A percentile compares a stretch with the other conserved stretches of the same genome.
Evolutionary conservation across 306 rosid species (phyloP).

Genomic region (Mimosa pudica): DNA sequence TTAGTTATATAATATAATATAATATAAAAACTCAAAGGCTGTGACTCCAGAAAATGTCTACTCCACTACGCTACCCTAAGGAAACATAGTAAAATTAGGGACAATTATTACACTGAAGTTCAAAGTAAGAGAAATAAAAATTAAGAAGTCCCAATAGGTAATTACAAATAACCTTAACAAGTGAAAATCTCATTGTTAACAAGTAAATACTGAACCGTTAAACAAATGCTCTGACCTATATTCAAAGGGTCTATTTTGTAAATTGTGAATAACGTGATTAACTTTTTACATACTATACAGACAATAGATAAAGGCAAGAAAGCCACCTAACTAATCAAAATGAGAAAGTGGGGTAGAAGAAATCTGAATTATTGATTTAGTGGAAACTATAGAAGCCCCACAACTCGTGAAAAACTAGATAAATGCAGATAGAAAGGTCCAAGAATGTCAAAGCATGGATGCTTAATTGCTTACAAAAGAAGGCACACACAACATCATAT

Average conservation of each 20-base stretch:
- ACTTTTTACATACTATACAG: background rate
- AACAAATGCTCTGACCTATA: no score
- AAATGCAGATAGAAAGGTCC: conserved; percentile 32
- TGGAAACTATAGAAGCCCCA: conserved; percentile 35
- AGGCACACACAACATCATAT: conserved; percentile 18
- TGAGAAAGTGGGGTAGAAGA: conserved; percentile 36
- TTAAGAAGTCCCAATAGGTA: no score
- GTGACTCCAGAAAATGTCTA: no score
- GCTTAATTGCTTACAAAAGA: conserved; percentile 8
- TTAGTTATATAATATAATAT: no score
- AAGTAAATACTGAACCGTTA: no score
- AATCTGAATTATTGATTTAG: conserved; percentile 30
- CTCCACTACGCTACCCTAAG: no score
- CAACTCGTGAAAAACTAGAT: conserved; percentile 39
- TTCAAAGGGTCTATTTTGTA: background rate
- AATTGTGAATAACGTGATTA: background rate
- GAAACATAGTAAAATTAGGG: no score
- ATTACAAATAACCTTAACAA: no score
- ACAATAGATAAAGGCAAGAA: background rate
- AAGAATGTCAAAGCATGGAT: conserved; percentile 30
- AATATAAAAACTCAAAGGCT: no score
- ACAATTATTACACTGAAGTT: no score
- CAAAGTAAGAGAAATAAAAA: no score
- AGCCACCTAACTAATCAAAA: background rate
- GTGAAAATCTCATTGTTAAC: no score